Evolutionary conservation across 73 alveolate species (phyloP).

Genomic region (Effrenium voratum): DNA sequence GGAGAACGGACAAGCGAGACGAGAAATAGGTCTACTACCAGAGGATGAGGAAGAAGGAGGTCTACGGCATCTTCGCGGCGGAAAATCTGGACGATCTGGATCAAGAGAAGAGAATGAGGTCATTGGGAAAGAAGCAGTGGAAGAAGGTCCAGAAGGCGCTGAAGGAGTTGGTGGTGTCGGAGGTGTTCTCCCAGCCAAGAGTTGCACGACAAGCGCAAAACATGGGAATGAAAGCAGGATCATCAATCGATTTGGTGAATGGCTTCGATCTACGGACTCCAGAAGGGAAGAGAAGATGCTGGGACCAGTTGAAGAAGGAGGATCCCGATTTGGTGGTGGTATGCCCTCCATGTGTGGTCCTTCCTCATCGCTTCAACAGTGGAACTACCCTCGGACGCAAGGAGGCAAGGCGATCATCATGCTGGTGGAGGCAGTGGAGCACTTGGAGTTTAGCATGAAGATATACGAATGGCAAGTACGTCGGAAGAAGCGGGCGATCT

Average conservation of each 20-base stretch:
- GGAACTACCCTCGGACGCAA: not conserved
- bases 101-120: not conserved
- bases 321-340: not conserved
- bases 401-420: not conserved
- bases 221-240: not conserved
- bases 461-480: not conserved
- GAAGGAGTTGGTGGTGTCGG: not conserved
- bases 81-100: not conserved
- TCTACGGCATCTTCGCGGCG: not conserved
- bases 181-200: not conserved
- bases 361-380: not conserved
- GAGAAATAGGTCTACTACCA: not conserved
- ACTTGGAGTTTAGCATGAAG: conserved; percentile 8
- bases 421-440: not conserved
- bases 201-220: not conserved
- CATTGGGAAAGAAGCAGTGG: not conserved
- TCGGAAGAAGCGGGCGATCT: not conserved
- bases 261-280: not conserved
- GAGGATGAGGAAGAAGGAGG: not conserved
- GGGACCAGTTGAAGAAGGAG: not conserved
- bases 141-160: not conserved
- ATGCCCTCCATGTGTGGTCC: not conserved
- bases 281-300: not conserved
- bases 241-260: not conserved
- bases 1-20: not conserved